Conservation (phyloP, 768 basidiomycete genomes). For the Lactifluus rugatus region DNA sequence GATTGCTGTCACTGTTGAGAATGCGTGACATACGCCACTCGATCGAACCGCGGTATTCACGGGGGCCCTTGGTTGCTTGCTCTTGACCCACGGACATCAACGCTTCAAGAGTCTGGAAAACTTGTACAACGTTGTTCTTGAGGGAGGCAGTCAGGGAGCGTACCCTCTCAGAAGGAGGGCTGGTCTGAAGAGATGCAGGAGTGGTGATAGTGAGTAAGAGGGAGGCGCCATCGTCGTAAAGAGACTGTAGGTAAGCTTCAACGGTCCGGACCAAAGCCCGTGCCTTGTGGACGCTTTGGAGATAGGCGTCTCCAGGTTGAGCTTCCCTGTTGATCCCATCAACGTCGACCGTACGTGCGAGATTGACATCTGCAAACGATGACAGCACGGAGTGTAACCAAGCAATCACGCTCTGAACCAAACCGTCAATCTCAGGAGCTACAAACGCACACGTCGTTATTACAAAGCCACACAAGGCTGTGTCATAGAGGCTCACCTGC, state of each 20-base stretch:
- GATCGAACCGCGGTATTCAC: conserved; percentile 65
- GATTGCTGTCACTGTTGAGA: conserved; percentile 47
- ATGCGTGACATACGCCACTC: conserved; percentile 69
- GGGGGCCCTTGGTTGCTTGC: conserved; percentile 58
- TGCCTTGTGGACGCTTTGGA: conserved; percentile 59
- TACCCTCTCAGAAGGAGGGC: conserved; percentile 10
- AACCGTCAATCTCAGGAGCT: conserved; percentile 25
- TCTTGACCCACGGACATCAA: conserved; percentile 57
- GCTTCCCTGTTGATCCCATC: conserved; percentile 55
- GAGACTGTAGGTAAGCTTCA: conserved; percentile 59
- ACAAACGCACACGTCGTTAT: neutral
- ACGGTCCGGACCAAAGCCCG: conserved; percentile 56
- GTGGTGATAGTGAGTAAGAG: conserved; percentile 53
- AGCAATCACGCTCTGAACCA: conserved; percentile 43
- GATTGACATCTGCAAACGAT: conserved; percentile 58
- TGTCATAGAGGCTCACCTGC: conserved; percentile 16
- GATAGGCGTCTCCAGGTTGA: conserved; percentile 41
- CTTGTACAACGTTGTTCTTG: conserved; percentile 44
- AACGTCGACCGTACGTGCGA: conserved; percentile 76
- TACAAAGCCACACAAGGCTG: neutral
- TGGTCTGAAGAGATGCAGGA: conserved; percentile 21
- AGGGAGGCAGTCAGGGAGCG: conserved; percentile 42
- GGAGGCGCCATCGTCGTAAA: conserved; percentile 61
- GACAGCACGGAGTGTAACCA: conserved; percentile 49
- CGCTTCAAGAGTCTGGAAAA: conserved; percentile 51